Base-by-base conservation (phyloP, 441 rosid species). In the Melastoma candidum region DNA sequence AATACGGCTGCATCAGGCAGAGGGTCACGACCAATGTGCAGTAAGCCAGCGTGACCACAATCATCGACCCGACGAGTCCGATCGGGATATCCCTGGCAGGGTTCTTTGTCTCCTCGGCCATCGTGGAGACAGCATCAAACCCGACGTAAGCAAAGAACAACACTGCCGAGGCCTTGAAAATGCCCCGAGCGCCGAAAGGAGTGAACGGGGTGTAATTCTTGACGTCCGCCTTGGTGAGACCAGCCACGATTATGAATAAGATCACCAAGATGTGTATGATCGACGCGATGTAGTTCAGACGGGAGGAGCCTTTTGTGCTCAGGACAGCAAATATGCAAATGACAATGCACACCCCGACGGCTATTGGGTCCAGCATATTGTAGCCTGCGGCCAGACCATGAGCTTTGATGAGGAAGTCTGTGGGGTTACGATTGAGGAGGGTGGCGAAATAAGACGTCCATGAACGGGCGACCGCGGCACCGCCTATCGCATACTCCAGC, bases 381-480 rank as follows among this genome's bases (percentile, higher is more conserved):
- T 67, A 83, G 36, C 74, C 70, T 0, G 63, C 63, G 1, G 85
- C 59, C 0, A 79, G 54, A 7, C 70, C 59, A 0, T 69, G 32
- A 2, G 61, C 71, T 47, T 66, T 61, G 46, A 83, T 66, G 9
- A 86, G 79, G 39, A 87, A 76, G 44, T 58, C 66, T 7, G 70
- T 36, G 0, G 95, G 92, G 0, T 63, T 32, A 0, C 59, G 76
- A 55, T 81, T 81, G 67, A 76, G 67, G 43, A 87, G 66, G 4
- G 95, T 81, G 3, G 95, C 85, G 4, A 81, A 75, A 65, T 84
- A 84, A 1, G 89, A 81, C 57, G 95, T 87, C 92, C 89, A 86
- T 0, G 94, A 81, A 51, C 94, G 73, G 1, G 92, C 73, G 11
- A 90, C 92, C 7, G 79, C 77, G 3, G 95, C 92, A 12, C 85